Evolutionary conservation across 2,329 filamentous ascomycete genomes (phyloP).

Genomic region (Colletotrichum destructivum): DNA sequence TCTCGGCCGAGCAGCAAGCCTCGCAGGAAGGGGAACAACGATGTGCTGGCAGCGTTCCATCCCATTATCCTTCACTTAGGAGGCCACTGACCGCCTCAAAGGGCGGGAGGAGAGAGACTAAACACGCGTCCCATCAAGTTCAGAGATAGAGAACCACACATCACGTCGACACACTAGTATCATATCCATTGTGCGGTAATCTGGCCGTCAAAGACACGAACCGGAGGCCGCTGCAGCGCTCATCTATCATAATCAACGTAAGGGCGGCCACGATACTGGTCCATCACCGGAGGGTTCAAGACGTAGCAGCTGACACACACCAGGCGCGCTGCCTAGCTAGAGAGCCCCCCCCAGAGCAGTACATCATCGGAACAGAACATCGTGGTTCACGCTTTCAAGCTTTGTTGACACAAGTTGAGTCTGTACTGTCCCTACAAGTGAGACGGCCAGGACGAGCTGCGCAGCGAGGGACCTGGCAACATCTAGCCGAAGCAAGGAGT

Average conservation of each 20-base stretch:
- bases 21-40: neutral
- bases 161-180: too few species aligned
- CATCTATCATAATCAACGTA: neutral
- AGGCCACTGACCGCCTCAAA: too few species aligned
- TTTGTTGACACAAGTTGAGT: neutral
- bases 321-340: neutral
- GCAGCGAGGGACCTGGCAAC: slow-evolving; percentile 49
- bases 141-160: too few species aligned
- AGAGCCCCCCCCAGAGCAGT: neutral
- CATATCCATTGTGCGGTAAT: neutral
- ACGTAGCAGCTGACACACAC: neutral
- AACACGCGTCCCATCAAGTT: too few species aligned
- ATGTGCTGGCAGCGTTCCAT: neutral
- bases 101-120: too few species aligned
- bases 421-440: slow-evolving; percentile 39
- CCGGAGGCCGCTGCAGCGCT: neutral
- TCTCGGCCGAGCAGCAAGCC: neutral
- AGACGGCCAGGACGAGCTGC: slow-evolving; percentile 50
- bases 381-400: neutral
- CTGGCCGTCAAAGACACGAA: too few species aligned
- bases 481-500: slow-evolving; percentile 45
- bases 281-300: too few species aligned
- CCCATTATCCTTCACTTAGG: neutral
- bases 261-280: neutral
- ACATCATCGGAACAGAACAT: neutral